phyloP scores from a whole-genome alignment of 129 eudicot species.

The Silybum marianum region DNA sequence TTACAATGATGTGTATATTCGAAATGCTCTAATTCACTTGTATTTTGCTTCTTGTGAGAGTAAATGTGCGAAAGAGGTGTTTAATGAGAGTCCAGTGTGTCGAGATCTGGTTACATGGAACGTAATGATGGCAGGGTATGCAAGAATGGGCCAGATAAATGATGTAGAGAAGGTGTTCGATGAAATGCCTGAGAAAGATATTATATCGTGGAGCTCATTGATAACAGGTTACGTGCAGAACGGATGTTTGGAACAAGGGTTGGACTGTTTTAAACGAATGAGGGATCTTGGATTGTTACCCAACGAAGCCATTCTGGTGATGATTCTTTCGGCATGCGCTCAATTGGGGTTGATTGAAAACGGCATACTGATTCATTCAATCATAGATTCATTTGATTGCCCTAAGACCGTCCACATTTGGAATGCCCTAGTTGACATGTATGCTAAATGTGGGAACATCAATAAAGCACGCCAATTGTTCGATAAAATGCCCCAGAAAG shows the following conservation, averaged over 20 bases:
- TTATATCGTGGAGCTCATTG: constrained; percentile 39
- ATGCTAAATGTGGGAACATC: constrained; percentile 35
- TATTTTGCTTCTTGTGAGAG: constrained; percentile 16
- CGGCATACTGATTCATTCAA: constrained; percentile 24
- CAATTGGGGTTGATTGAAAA: constrained; percentile 36
- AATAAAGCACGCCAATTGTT: constrained; percentile 24
- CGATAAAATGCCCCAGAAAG: constrained; percentile 18
- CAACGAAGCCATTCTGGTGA: constrained; percentile 37
- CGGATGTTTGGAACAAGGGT: constrained; percentile 31
- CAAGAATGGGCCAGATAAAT: constrained; percentile 9
- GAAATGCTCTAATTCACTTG: constrained; percentile 26
- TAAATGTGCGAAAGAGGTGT: constrained; percentile 15
- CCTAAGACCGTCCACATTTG: constrained; percentile 27
- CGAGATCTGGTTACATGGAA: constrained; percentile 30
- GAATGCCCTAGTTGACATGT: constrained; percentile 35
- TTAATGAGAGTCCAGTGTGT: constrained; percentile 24
- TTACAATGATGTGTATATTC: constrained; percentile 19
- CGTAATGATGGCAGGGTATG: constrained; percentile 24
- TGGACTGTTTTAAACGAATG: constrained; percentile 18
- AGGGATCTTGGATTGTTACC: constrained; percentile 31
- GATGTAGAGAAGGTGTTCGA: constrained; percentile 32
- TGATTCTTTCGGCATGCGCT: constrained; percentile 32
- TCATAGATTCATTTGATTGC: constrained; percentile 4
- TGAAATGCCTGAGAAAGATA: constrained; percentile 38
- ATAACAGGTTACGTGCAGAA: constrained; percentile 34